phyloP scores from a whole-genome alignment of 129 eudicot species.

The Escallonia rubra region DNA sequence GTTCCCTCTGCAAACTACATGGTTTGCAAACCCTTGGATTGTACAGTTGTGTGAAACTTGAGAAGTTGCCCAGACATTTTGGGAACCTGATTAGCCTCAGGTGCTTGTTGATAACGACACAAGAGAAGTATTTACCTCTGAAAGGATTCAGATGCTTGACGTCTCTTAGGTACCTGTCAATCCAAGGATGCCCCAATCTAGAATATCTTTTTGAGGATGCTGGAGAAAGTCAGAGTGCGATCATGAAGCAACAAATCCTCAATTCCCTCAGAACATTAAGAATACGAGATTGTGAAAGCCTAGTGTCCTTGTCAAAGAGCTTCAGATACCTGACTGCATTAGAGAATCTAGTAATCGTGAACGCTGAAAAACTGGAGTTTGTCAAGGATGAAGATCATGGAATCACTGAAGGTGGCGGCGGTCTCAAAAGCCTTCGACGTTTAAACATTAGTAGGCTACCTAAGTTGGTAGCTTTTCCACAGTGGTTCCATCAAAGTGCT shows the following conservation, averaged over 20 bases:
- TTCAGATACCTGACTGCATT: neutral
- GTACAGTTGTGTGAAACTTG: slow-evolving; percentile 21
- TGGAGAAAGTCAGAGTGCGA: neutral
- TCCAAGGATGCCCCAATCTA: slow-evolving; percentile 19
- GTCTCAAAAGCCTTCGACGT: neutral
- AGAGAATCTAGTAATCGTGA: neutral
- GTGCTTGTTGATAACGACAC: slow-evolving; percentile 14
- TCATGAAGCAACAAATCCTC: neutral
- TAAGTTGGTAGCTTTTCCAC: neutral
- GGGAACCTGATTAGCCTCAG: slow-evolving; percentile 12
- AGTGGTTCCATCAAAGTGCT: neutral
- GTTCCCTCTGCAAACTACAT: slow-evolving; percentile 22
- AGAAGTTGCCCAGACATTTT: slow-evolving; percentile 14
- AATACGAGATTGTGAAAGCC: neutral
- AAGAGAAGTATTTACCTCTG: neutral
- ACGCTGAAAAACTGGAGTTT: neutral
- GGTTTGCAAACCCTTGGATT: slow-evolving; percentile 28
- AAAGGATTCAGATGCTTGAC: slow-evolving; percentile 14
- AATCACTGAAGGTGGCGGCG: neutral
- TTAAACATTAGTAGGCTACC: neutral
- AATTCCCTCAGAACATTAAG: neutral
- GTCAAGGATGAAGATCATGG: neutral
- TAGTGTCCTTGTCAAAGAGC: neutral
- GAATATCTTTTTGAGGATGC: neutral
- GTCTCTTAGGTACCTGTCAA: slow-evolving; percentile 17